Percentiles rank a stretch among this genome's conserved stretches.
phyloP scores from a whole-genome alignment of 495 filamentous ascomycete species.

The Cladorrhinum samala region DNA sequence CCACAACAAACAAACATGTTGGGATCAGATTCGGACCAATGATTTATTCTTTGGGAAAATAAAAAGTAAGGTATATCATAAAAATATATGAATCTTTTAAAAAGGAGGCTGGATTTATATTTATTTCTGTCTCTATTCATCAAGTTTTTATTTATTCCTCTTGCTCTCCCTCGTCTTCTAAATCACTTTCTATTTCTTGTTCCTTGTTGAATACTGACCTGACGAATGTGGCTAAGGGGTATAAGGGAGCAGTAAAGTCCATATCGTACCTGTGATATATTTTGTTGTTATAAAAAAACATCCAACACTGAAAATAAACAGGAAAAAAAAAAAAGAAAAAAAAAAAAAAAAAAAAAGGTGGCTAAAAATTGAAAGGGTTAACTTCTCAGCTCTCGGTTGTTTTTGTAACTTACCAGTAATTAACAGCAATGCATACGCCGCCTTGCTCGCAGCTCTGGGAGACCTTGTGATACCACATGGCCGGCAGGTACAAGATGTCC shows the following conservation, averaged over 20 bases:
- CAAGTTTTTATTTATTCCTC: neutral
- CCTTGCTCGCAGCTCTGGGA: conserved; percentile 57
- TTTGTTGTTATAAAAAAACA: no score
- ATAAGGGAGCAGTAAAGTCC: conserved; percentile 57
- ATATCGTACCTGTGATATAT: conserved; percentile 55
- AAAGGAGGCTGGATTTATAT: no score
- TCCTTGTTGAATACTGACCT: conserved; percentile 25
- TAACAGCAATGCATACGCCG: conserved; percentile 65
- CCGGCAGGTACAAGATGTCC: conserved; percentile 75
- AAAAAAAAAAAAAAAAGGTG: no score
- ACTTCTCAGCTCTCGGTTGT: no score
- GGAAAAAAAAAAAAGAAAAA: no score
- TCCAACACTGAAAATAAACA: no score
- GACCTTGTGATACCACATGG: conserved; percentile 69
- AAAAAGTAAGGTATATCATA: no score
- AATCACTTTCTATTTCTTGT: neutral
- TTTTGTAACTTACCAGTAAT: conserved; percentile 72
- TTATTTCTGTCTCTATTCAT: no score
- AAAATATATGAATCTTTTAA: no score
- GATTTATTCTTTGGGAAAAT: no score
- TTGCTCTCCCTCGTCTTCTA: neutral
- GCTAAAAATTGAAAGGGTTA: no score
- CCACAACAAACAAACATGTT: neutral
- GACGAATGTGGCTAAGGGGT: conserved; percentile 50
- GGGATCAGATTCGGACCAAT: neutral